These are phyloP conservation scores for Stachybotrys echinatus DNA, from an alignment of 2,329 filamentous ascomycete species.

Conservation along the genomic window DNA sequence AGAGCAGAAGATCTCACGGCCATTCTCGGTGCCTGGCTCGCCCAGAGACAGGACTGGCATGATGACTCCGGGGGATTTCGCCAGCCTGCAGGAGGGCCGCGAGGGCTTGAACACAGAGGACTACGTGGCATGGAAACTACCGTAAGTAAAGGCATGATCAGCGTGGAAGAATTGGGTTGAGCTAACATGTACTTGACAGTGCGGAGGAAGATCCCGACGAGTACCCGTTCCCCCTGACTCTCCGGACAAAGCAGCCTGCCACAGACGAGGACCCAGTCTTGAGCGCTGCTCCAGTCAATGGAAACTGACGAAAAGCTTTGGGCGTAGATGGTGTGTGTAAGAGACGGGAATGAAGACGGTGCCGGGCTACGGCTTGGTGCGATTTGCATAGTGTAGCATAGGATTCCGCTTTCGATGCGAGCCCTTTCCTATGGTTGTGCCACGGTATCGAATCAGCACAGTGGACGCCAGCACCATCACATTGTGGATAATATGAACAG, in stretches of 20 bases:
- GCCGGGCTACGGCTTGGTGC: too few species aligned
- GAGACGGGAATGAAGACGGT: too few species aligned
- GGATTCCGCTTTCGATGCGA: too few species aligned
- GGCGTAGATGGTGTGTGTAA: too few species aligned
- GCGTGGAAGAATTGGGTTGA: background rate
- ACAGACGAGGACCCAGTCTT: constrained; percentile 21
- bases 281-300: constrained; percentile 21
- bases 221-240: constrained; percentile 54
- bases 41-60: constrained; percentile 87
- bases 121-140: constrained; percentile 96
- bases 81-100: constrained; percentile 86
- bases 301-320: constrained; percentile 5
- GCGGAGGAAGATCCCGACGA: constrained; percentile 90
- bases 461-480: too few species aligned
- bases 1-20: constrained; percentile 94
- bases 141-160: constrained; percentile 58
- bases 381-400: too few species aligned
- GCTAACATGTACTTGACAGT: constrained; percentile 39
- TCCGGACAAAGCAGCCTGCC: constrained; percentile 46
- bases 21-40: constrained; percentile 89
- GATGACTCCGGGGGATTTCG: constrained; percentile 99
- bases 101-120: constrained; percentile 95
- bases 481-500: too few species aligned
- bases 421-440: too few species aligned
- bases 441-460: too few species aligned